Base-by-base conservation (phyloP, 1,284 basidiomycete species). In the Cerrena zonata region DNA sequence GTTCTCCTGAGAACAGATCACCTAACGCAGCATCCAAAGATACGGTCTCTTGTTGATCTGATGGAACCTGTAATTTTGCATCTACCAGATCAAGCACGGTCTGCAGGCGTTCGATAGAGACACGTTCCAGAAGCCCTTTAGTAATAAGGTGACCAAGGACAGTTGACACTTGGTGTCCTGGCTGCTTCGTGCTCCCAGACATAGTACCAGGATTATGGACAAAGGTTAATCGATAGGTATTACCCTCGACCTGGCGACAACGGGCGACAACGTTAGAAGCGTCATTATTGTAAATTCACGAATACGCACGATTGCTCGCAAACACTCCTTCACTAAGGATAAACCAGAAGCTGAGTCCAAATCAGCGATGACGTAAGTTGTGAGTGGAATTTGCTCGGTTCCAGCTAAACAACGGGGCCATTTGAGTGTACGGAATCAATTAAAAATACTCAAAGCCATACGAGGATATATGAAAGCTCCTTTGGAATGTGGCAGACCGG, bases 301-400 rank as follows among this genome's bases (percentile, higher is more conserved):
- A 19, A 26, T 10, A 67, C 75, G 49, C 61, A 91, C 90, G 56
- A 88, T 66, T 11, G 86, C 86, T 19, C 66, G 59, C 12, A 96
- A 64, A 0, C 84, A 81, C 50, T 86, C 81, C 44, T 71, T 76
- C 11, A 86, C 69, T 1, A 93, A 65, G 3, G 64, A 59, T 12
- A 76, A 54, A 0, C 90, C 89, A 2, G 73, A 74, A 1, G 68
- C 65, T 4, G 73, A 79, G 60, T 96, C 86, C 3, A 97, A 71
- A 65, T 97, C 89, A 1, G 85, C 89, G 3, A 96, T 70, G 26
- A 96, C 69, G 65, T 84, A 87, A 11, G 85, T 69, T 3, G 84
- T 81, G 39, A 80, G 52, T 0, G 71, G 69, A 12, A 75, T 57
- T n/a, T 62, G 53, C 13, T 71, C 69, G 1, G 66, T 61, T 34